Evolutionary conservation across 1,139 yeast species (phyloP), one percentile per base, ranked within the genome.

Genomic region (Pneumocystis oryctolagi): DNA sequence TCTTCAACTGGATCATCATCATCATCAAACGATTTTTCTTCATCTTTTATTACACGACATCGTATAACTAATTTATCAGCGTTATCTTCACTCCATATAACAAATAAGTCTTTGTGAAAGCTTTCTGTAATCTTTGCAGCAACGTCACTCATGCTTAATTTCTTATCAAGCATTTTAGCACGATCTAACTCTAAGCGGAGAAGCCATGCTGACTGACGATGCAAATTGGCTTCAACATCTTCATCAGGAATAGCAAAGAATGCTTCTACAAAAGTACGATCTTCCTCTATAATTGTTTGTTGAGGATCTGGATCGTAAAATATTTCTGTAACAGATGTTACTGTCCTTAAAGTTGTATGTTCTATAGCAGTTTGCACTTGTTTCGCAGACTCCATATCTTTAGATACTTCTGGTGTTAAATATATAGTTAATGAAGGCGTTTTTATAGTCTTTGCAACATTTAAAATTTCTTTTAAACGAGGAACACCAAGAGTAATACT

Each of bases 401-500:
- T 79, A 9, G 96, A 92, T 68, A 85, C 81, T 60, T 84, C 94
- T 16, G 84, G 84, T 61, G 88, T 81, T 73, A 94, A 78, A 73
- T 89, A 92, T 28, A 92, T 96, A 2, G 96, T 89, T 75, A 92
- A 80, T 14, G 96, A 95, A 25, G 99, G 99, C n/a, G 99, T 94
- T 76, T 90, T 92, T 80, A 92, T 89, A 71, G 88, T 90, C 78
- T 92, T 94, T 25, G 99, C 98, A 68, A 94, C 98, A 74, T 92
- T 92, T 75, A 94, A 82, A 82, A 94, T 94, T 80, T 94, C 99
- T 82, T 94, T 94, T 76, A 94, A 82, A 81, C 99, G 95, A 69
- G 99, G 99, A 73, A 94, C 98, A 83, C 99, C 99, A 70, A 95
- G 83, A 4, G 99, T 94, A 66, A 94, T 98, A 75, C 94, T 94